phyloP scores from a whole-genome alignment of 805 yeast genomes.

The Schwanniomyces occidentalis region DNA sequence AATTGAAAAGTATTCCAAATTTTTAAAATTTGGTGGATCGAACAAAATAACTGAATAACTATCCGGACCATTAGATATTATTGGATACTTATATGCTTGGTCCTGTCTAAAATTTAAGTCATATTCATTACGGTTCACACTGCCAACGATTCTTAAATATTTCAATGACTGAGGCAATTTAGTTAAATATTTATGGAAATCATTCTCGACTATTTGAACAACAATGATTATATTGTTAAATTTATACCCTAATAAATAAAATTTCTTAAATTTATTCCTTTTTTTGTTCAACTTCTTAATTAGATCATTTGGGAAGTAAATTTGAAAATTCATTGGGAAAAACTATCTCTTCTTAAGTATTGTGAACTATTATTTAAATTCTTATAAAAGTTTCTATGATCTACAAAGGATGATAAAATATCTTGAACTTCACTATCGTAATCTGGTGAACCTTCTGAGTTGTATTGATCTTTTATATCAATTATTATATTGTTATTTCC shows the following conservation, averaged over 20 bases:
- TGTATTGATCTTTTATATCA: background rate
- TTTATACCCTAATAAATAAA: conserved; percentile 25
- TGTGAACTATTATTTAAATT: conserved; percentile 43
- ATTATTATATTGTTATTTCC: no score
- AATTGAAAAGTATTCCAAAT: conserved; percentile 75
- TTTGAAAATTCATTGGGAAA: conserved; percentile 27
- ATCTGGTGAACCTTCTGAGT: conserved; percentile 1
- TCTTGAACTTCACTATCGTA: conserved; percentile 10
- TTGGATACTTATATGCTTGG: conserved; percentile 10
- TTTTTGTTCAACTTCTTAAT: conserved; percentile 11
- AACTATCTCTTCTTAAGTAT: conserved; percentile 42
- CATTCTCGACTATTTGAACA: conserved; percentile 12
- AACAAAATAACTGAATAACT: conserved; percentile 38
- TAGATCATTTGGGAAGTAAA: conserved; percentile 38
- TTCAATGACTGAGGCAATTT: conserved; percentile 10
- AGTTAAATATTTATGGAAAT: background rate
- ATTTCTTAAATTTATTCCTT: conserved; percentile 4
- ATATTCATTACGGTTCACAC: conserved; percentile 10
- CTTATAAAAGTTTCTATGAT: conserved; percentile 14
- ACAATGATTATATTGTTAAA: conserved; percentile 21
- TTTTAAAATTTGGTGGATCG: conserved; percentile 67
- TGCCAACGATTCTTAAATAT: conserved; percentile 17
- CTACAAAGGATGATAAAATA: conserved; percentile 8
- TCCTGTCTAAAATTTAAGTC: conserved; percentile 9
- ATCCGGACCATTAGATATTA: conserved; percentile 9